Base-by-base conservation (phyloP, 192 early-diverging fungal genomes). In the Diversispora epigaea region DNA sequence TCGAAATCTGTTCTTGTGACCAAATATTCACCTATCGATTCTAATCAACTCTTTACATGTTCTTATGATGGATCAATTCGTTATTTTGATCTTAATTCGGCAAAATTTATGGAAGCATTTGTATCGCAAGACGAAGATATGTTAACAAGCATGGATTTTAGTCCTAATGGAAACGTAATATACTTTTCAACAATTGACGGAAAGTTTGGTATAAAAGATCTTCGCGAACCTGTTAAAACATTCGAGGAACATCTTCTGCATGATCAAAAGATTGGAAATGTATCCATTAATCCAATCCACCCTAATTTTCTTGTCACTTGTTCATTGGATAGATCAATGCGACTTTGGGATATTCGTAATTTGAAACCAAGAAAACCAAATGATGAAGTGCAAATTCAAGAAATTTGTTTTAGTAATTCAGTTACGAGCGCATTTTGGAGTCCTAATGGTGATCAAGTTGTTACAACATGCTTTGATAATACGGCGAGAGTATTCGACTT, bases 381-480 rank as follows among this genome's bases (percentile, higher is more conserved):
- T 5, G 72, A 79, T 32, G 0, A 32, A 32, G 2, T 2, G 25
- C 25, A 32, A 3, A 76, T 78, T 9, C 56, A 71, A 41, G 44
- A 75, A 21, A 82, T 86, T 43, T 69, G 78, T 11, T 87, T 91
- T 73, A 49, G 79, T 7, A 82, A 85, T 66, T 78, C 87, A 40
- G 88, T 89, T 1, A 90, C 88, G 9, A 80, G 84, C 22, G 88
- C 87, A 5, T 91, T 85, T 81, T 91, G 89, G 89, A 86, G 86
- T 65, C 90, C 90, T 10, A 80, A 76, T 45, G 90, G 90, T 56
- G 71, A 78, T 21, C 47, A 81, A 54, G 55, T 91, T 9, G 75
- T 85, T 25, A 86, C 84, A 32, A 84, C 87, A 0, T 80, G 76
- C 0, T 91, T 87, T 78, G 89, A 91, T 69, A 82, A 91, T 71